Evolutionary conservation across 805 yeast genomes (phyloP), one percentile per base, ranked within the genome.

Genomic region (Saturnispora galanensis): DNA sequence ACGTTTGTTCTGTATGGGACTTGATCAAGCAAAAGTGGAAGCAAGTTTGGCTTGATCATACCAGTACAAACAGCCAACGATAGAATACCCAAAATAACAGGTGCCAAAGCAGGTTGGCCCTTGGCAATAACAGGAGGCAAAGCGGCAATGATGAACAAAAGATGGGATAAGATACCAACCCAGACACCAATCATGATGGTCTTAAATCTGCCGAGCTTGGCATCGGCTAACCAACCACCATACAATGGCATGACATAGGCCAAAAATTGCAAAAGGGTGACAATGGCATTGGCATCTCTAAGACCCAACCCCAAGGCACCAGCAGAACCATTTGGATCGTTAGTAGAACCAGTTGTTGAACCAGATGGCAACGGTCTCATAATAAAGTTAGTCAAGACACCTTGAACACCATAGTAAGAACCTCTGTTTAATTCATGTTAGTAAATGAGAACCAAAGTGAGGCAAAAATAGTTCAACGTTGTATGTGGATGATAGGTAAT

Each of bases 1-100:
- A 72, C 76, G 50, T 77, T 81, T 52, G 73, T 70, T 47, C 74
- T 67, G 58, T 77, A 74, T 38, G 81, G 79, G 57, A 74, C 78
- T 64, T 81, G 87, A 56, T 81, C 85, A 61, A 71, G 60, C 41
- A 71, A 56, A 40, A 71, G 58, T 9, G 77, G 77, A 46, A 70
- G 62, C 46, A 74, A 66, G 52, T 74, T 74, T 47, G 79, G 76
- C 53, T 74, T 74, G 52, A 74, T 72, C 47, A 72, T 67, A 52
- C 80, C 79, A 34, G 79, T 72, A 50, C 78, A 77, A 17, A 58
- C 45, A 39, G 71, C 64, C 53, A 70, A 61, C 11, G 68, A 55
- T 9, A 69, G 11, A 41, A 70, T 66, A 33, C 64, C 73, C 39
- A 73, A 56, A 42, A 65, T 56, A 31, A 71, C 66, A 42, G 72